These are phyloP conservation scores for Monosporascus sp. DNA, from an alignment of 2,329 filamentous ascomycete genomes.

Conservation along the genomic window DNA sequence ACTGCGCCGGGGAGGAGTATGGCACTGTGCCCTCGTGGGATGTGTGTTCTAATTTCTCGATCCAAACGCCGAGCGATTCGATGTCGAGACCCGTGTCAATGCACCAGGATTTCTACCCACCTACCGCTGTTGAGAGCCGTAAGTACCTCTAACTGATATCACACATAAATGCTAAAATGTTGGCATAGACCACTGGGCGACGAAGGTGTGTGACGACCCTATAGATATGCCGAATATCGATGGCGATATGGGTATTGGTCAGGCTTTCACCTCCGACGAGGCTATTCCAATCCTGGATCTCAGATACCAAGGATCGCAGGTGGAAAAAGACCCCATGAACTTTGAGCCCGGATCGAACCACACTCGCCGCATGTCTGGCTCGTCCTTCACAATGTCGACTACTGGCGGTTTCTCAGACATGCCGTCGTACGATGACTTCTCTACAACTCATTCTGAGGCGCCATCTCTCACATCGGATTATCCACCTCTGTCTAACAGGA, in stretches of 20 bases:
- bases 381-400: conserved; percentile 68
- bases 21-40: conserved; percentile 52
- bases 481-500: conserved; percentile 60
- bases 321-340: conserved; percentile 46
- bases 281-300: conserved; percentile 58
- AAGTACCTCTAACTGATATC: conserved; percentile 24
- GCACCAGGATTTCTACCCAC: conserved; percentile 52
- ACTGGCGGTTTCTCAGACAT: conserved; percentile 61
- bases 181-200: conserved; percentile 40
- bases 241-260: conserved; percentile 53
- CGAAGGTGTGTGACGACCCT: conserved; percentile 52
- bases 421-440: conserved; percentile 66
- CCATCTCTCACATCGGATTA: conserved; percentile 63
- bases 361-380: conserved; percentile 63
- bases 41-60: conserved; percentile 42
- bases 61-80: conserved; percentile 46
- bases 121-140: conserved; percentile 44
- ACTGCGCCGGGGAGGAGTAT: conserved; percentile 50
- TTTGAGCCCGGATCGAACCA: conserved; percentile 47
- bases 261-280: conserved; percentile 58
- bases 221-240: conserved; percentile 52
- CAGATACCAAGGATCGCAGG: conserved; percentile 40
- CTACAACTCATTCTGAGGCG: conserved; percentile 59
- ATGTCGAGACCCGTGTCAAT: conserved; percentile 51
- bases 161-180: conserved; percentile 15